These are phyloP conservation scores for Fusarium fujikuroi DNA, from an alignment of 2,329 filamentous ascomycete genomes.

Conservation along the genomic window DNA sequence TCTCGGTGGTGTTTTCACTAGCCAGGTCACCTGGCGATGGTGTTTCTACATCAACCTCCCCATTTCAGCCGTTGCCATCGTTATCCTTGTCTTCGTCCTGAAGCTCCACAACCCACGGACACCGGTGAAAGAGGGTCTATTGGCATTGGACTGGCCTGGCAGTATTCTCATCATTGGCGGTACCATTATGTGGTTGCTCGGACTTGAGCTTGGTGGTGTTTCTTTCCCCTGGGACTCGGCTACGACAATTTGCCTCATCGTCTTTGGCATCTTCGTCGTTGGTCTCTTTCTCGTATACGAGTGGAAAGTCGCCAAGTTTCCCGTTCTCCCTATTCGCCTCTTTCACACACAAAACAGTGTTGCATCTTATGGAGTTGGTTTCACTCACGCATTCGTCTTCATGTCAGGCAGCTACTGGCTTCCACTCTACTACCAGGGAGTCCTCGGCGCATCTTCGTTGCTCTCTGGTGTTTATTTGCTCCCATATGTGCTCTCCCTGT, in stretches of 20 bases:
- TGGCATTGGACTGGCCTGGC: slow-evolving; percentile 70
- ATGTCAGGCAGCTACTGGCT: slow-evolving; percentile 83
- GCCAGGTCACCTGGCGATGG: slow-evolving; percentile 74
- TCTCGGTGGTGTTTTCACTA: slow-evolving; percentile 75
- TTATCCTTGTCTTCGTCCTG: slow-evolving; percentile 68
- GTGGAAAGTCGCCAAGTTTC: slow-evolving; percentile 77
- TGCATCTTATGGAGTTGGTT: slow-evolving; percentile 72
- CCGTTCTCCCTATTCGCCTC: slow-evolving; percentile 79
- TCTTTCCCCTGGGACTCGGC: slow-evolving; percentile 79
- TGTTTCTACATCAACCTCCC: slow-evolving; percentile 75
- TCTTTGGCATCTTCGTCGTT: slow-evolving; percentile 75
- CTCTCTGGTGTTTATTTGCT: slow-evolving; percentile 80
- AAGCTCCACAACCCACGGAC: slow-evolving; percentile 76
- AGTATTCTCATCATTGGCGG: slow-evolving; percentile 74
- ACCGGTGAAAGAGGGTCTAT: slow-evolving; percentile 68
- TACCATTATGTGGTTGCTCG: slow-evolving; percentile 86
- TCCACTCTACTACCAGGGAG: slow-evolving; percentile 85
- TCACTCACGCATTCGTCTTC: slow-evolving; percentile 81
- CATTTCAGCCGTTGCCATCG: slow-evolving; percentile 58
- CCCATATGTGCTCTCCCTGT: slow-evolving; percentile 75
- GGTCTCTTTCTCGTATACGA: slow-evolving; percentile 78
- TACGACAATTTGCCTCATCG: slow-evolving; percentile 79
- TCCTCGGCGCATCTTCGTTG: slow-evolving; percentile 74
- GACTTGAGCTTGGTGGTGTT: slow-evolving; percentile 85
- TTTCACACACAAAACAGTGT: slow-evolving; percentile 75